These are phyloP conservation scores for Metarhizium robertsii DNA, from an alignment of 2,329 filamentous ascomycete species.

Conservation along the genomic window DNA sequence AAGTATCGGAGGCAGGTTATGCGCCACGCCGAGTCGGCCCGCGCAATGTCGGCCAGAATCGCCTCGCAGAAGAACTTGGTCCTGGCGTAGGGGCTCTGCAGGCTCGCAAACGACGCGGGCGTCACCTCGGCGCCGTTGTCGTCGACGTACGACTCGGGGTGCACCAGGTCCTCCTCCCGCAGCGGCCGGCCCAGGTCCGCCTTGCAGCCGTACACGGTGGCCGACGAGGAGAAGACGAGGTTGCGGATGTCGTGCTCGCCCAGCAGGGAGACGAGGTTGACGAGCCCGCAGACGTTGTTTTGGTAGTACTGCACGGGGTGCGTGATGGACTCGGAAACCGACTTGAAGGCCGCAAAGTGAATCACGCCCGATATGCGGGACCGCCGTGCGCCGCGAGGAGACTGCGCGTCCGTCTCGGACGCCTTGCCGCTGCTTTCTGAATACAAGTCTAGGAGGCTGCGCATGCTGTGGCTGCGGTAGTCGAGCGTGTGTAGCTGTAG, in stretches of 20 bases:
- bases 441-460: slow-evolving; percentile 27
- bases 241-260: slow-evolving; percentile 53
- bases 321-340: slow-evolving; percentile 52
- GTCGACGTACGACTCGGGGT: slow-evolving; percentile 34
- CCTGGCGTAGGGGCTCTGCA: slow-evolving; percentile 57
- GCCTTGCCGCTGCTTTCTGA: neutral
- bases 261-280: slow-evolving; percentile 48
- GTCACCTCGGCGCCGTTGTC: slow-evolving; percentile 25
- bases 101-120: slow-evolving; percentile 26
- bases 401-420: neutral
- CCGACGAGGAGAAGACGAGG: slow-evolving; percentile 59
- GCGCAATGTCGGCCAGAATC: slow-evolving; percentile 52
- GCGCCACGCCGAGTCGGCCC: slow-evolving; percentile 51
- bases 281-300: slow-evolving; percentile 57
- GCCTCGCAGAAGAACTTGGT: slow-evolving; percentile 61
- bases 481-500: slow-evolving; percentile 29
- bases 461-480: slow-evolving; percentile 27
- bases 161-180: slow-evolving; percentile 42
- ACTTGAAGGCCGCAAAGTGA: slow-evolving; percentile 60
- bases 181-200: slow-evolving; percentile 40
- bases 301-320: slow-evolving; percentile 55
- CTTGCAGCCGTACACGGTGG: slow-evolving; percentile 54
- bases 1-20: slow-evolving; percentile 58
- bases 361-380: slow-evolving; percentile 53
- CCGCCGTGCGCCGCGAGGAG: slow-evolving; percentile 8